Conservation (phyloP, 108 stramenopile genomes). For the Chaetoceros muelleri region DNA sequence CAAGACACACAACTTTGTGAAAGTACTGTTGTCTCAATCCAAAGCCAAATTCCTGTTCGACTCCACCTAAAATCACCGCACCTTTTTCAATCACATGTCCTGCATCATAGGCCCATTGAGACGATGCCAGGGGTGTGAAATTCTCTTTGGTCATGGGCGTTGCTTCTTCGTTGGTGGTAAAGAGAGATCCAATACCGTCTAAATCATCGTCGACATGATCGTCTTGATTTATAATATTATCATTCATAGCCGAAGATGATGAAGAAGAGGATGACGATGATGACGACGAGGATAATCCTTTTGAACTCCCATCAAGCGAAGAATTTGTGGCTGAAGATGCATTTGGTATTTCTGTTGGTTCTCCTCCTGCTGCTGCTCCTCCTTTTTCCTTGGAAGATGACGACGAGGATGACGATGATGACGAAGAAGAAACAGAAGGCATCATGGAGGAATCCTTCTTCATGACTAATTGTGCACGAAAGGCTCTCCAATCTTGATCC, state of each 20-base stretch:
- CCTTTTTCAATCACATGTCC: constrained; percentile 38
- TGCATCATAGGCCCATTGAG: constrained; percentile 40
- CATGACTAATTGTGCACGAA: constrained; percentile 75
- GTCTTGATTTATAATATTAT: not conserved
- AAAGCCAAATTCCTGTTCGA: constrained; percentile 37
- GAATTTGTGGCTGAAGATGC: not conserved
- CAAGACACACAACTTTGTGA: constrained; percentile 50
- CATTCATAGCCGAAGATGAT: no score
- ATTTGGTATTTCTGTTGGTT: constrained; percentile 1
- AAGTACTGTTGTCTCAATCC: constrained; percentile 56
- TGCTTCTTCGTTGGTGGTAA: not conserved
- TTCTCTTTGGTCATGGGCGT: not conserved
- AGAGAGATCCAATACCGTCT: constrained; percentile 32
- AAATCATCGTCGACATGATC: constrained; percentile 34
- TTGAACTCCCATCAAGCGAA: not conserved
- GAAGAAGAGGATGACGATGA: no score
- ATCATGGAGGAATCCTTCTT: no score
- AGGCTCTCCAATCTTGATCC: constrained; percentile 62
- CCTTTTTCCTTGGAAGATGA: not conserved
- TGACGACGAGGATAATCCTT: no score
- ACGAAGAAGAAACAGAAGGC: constrained; percentile 9
- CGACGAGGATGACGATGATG: constrained; percentile 3
- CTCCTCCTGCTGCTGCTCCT: constrained; percentile 4
- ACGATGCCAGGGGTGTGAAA: constrained; percentile 28
- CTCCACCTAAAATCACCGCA: constrained; percentile 38